Base-by-base conservation (phyloP, 164 flowering plant genomes). In the Vitis labrusca region DNA sequence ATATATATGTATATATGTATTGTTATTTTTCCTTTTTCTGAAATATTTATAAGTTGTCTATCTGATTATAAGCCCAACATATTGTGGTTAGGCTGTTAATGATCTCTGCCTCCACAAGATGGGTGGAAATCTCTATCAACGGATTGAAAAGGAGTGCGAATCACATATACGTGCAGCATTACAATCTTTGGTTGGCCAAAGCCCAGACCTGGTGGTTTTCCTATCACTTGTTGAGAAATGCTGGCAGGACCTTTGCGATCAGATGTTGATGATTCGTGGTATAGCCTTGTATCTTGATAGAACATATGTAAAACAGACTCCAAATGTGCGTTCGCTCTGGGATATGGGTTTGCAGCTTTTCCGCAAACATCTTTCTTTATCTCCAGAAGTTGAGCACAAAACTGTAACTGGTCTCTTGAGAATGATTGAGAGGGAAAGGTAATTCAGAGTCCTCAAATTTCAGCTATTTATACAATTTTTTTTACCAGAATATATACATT, bases 311-410 rank as follows among this genome's bases (percentile, higher is more conserved):
- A 96, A 89, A 72, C 98, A 91, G 82, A 89, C 87, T 50, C 83
- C 93, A 57, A 86, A 79, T 85, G 90, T 92, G 55, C 82, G 85
- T 59, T 96, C 98, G 49, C 80, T 96, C 79, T 96, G 99, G 99
- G 99, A 96, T 81, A 93, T 96, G 99, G 99, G 99, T 60, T 85
- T 96, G 85, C 94, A 88, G 70, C 90, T 96, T 72, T 96, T 93
- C 77, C 88, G 98, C 30, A 93, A 90, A 72, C 92, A 96, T 83
- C 94, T 93, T 56, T 84, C 97, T 61, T 80, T 81, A 55, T 88
- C 87, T 65, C 71, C 88, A 63, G 98, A 96, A 87, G 99, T 93
- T 71, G 95, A 93, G 88, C 98, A 89, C 82, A 96, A 92, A 88
- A 93, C 93, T 64, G 97, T 96, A 9, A 90, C 97, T 61, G 99